Conservation (phyloP, 345 rosid species). For the Aquilaria malaccensis region DNA sequence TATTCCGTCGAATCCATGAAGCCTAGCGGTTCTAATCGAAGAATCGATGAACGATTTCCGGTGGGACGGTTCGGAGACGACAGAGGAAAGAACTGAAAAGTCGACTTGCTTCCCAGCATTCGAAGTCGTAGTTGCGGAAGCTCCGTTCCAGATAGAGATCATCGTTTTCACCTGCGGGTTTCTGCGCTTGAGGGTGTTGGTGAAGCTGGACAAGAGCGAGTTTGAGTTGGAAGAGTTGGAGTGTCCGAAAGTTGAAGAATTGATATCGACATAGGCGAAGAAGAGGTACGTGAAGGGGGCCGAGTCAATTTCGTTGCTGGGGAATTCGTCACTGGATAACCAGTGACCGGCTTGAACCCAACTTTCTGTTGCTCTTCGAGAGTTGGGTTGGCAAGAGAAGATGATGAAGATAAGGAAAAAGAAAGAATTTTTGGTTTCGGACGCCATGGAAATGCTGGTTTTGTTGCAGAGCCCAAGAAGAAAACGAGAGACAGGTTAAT, state of each 20-base stretch:
- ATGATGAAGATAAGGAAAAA: not conserved
- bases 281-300: slow-evolving; percentile 31
- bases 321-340: slow-evolving; percentile 9
- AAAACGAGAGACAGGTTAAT: not conserved
- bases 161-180: slow-evolving; percentile 17
- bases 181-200: slow-evolving; percentile 9
- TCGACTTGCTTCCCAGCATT: not conserved
- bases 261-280: slow-evolving; percentile 22
- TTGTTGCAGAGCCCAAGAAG: no score
- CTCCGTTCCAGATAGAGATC: slow-evolving; percentile 9
- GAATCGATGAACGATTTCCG: slow-evolving; percentile 16
- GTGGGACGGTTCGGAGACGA: slow-evolving; percentile 9
- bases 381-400: not conserved
- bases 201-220: slow-evolving; percentile 15
- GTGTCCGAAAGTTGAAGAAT: slow-evolving; percentile 7
- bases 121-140: slow-evolving; percentile 8
- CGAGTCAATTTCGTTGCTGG: slow-evolving; percentile 19
- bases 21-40: slow-evolving; percentile 18
- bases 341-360: slow-evolving; percentile 37
- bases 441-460: no score
- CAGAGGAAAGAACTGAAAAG: slow-evolving; percentile 4
- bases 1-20: slow-evolving; percentile 22
- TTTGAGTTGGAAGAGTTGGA: slow-evolving; percentile 8
- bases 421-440: no score
- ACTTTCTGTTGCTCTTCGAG: slow-evolving; percentile 1